phyloP scores from a whole-genome alignment of 1,284 basidiomycete genomes.

The Apiotrichum porosum region DNA sequence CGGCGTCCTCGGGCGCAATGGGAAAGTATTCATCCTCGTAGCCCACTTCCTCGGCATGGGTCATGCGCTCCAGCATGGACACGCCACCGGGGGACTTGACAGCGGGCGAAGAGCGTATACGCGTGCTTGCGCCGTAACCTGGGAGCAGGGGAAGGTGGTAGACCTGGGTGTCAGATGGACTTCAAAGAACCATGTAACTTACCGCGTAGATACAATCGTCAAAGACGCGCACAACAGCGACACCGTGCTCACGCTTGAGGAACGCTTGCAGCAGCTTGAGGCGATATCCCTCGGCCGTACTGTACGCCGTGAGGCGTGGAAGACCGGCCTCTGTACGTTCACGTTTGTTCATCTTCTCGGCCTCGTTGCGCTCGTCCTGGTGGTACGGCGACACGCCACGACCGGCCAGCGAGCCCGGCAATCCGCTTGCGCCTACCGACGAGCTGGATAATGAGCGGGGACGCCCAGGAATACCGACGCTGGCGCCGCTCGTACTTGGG shows the following conservation, averaged over 20 bases:
- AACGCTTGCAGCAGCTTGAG: conserved; percentile 74
- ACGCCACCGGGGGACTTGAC: conserved; percentile 58
- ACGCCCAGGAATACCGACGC: conserved; percentile 18
- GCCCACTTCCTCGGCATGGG: conserved; percentile 82
- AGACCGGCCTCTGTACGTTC: conserved; percentile 67
- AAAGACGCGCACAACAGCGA: conserved; percentile 72
- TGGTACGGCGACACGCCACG: background rate
- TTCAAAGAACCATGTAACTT: conserved; percentile 48
- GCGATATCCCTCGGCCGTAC: conserved; percentile 73
- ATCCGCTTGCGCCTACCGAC: background rate
- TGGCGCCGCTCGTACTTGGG: conserved; percentile 36
- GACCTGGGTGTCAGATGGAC: conserved; percentile 58
- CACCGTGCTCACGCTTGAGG: conserved; percentile 88
- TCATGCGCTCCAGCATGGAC: conserved; percentile 63
- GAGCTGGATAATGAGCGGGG: background rate
- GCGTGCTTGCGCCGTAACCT: conserved; percentile 79
- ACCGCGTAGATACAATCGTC: conserved; percentile 91
- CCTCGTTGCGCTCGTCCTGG: conserved; percentile 43
- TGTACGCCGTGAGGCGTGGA: conserved; percentile 78
- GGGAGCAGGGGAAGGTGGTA: conserved; percentile 88
- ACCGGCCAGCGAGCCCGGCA: background rate
- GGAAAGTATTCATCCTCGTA: conserved; percentile 81
- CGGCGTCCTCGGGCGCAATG: conserved; percentile 20
- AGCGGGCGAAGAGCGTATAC: conserved; percentile 74
- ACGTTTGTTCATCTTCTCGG: conserved; percentile 59